phyloP scores from a whole-genome alignment of 2,329 filamentous ascomycete genomes.

The Aspergillus proliferans region DNA sequence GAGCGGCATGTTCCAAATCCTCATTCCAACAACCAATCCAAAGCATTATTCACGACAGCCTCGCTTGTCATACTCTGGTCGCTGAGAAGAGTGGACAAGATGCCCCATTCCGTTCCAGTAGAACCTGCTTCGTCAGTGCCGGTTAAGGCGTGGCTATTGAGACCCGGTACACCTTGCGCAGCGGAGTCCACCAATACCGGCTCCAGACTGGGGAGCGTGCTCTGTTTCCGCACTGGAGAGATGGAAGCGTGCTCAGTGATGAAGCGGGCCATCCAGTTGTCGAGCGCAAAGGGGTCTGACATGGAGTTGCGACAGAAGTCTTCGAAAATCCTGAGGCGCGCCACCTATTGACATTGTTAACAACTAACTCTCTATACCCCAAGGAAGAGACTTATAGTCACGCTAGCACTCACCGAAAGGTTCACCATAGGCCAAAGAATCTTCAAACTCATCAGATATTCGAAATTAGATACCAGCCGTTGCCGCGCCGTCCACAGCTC shows the following conservation, averaged over 20 bases:
- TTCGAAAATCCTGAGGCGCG: slow-evolving; percentile 16
- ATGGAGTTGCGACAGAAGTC: slow-evolving; percentile 13
- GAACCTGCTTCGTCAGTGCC: neutral
- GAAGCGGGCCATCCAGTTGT: slow-evolving; percentile 21
- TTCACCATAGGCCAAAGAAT: slow-evolving; percentile 16
- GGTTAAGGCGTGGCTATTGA: neutral
- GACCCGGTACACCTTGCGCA: neutral
- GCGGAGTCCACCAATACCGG: neutral
- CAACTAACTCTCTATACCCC: no score
- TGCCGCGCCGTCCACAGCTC: slow-evolving; percentile 9
- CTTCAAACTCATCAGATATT: slow-evolving; percentile 17
- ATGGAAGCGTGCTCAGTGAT: slow-evolving; percentile 16
- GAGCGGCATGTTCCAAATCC: neutral
- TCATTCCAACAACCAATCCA: slow-evolving; percentile 14
- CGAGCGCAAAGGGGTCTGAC: slow-evolving; percentile 14
- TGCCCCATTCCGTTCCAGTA: neutral
- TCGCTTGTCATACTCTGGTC: slow-evolving; percentile 11
- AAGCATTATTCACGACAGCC: slow-evolving; percentile 13
- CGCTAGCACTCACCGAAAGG: slow-evolving; percentile 7
- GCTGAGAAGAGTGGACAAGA: slow-evolving; percentile 7
- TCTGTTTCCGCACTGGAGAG: slow-evolving; percentile 8
- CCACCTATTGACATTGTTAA: slow-evolving; percentile 5
- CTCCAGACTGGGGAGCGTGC: neutral
- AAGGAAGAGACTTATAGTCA: no score
- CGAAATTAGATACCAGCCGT: slow-evolving; percentile 13